Conservation (phyloP, 192 early-diverging fungal genomes). For the Dispira parvispora region DNA sequence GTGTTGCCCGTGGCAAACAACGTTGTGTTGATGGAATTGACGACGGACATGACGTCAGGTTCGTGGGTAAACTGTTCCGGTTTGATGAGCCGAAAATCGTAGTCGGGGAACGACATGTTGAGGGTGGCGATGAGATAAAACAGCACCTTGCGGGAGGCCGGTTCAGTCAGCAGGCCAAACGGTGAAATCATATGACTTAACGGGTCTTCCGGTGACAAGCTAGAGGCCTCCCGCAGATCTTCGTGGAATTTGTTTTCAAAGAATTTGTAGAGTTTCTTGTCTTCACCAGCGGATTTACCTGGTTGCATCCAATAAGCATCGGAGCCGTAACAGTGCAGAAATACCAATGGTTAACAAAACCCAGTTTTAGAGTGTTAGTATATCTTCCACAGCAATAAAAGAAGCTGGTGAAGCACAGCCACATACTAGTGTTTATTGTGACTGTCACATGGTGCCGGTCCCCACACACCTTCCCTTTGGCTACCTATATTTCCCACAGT, state of each 20-base stretch:
- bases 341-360: conserved; percentile 5
- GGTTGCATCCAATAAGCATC: neutral
- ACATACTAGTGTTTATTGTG: conserved; percentile 2
- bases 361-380: conserved; percentile 5
- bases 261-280: conserved; percentile 81
- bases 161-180: conserved; percentile 76
- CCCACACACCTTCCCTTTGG: neutral
- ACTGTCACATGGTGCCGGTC: neutral
- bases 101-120: conserved; percentile 92
- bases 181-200: conserved; percentile 57
- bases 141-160: conserved; percentile 69
- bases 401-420: conserved; percentile 2
- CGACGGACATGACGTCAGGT: conserved; percentile 47
- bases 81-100: conserved; percentile 84
- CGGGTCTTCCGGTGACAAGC: conserved; percentile 45
- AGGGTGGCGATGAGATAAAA: conserved; percentile 92
- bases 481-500: neutral
- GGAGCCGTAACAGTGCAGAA: neutral
- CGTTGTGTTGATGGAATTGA: conserved; percentile 74
- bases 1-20: conserved; percentile 60
- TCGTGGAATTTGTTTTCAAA: conserved; percentile 69
- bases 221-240: conserved; percentile 39
- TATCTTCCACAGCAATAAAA: conserved; percentile 1
- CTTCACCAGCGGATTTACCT: conserved; percentile 87
- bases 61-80: conserved; percentile 59